A percentile compares a stretch with the other conserved stretches of the same genome.
Evolutionary conservation across 768 basidiomycete species (phyloP).

Genomic region (Hypholoma fasciculare): DNA sequence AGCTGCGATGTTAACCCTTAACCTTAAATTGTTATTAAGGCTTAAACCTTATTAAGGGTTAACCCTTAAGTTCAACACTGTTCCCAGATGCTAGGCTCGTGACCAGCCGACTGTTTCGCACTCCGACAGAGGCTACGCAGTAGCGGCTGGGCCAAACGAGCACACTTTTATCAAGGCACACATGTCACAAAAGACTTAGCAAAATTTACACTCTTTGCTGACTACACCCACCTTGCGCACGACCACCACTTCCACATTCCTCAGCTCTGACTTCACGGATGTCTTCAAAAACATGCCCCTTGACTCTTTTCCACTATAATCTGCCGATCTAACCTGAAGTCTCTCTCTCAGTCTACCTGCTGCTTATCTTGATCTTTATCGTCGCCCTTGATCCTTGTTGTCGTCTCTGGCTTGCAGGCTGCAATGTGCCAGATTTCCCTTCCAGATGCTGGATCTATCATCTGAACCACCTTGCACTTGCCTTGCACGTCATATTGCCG

Average conservation of each 20-base stretch:
- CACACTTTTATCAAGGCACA: conserved; percentile 14
- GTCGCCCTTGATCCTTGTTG: too few relatives aligned
- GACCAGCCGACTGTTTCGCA: not conserved
- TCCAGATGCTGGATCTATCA: too few relatives aligned
- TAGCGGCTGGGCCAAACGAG: conserved; percentile 17
- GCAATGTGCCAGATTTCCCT: too few relatives aligned
- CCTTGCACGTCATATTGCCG: too few relatives aligned
- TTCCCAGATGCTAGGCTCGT: not conserved
- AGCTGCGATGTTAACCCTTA: not conserved
- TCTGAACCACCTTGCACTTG: too few relatives aligned
- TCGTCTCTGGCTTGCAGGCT: too few relatives aligned
- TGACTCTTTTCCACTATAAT: too few relatives aligned
- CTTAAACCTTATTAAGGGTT: not conserved
- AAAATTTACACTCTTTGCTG: conserved; percentile 1
- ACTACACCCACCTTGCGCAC: not conserved
- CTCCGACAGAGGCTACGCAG: not conserved
- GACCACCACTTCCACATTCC: not conserved
- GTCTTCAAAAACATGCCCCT: too few relatives aligned
- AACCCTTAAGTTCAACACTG: conserved; percentile 16
- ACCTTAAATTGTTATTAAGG: conserved; percentile 15
- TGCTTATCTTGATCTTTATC: too few relatives aligned
- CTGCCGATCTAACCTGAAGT: too few relatives aligned
- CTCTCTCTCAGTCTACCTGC: too few relatives aligned
- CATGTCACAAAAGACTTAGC: conserved; percentile 21
- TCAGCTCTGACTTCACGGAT: too few relatives aligned